These are phyloP conservation scores for Gentiana straminea DNA, from an alignment of 257 asterid genomes.

Conservation along the genomic window DNA sequence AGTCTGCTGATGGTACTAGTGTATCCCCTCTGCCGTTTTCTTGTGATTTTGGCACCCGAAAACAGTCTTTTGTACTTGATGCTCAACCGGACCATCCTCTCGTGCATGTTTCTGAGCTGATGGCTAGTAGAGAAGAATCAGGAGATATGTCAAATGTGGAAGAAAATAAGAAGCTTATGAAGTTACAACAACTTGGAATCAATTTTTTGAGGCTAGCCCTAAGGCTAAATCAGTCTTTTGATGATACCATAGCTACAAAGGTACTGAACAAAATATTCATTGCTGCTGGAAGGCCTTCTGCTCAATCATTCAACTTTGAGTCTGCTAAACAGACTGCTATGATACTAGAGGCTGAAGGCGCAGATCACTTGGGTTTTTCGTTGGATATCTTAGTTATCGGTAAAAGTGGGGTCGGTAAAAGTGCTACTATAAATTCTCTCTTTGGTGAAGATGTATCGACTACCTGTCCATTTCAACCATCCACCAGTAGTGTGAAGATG, in stretches of 20 bases:
- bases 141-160: slow-evolving; percentile 20
- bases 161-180: slow-evolving; percentile 34
- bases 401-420: slow-evolving; percentile 90
- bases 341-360: slow-evolving; percentile 34
- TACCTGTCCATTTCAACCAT: slow-evolving; percentile 57
- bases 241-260: slow-evolving; percentile 36
- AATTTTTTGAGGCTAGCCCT: slow-evolving; percentile 41
- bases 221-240: slow-evolving; percentile 32
- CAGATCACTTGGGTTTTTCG: slow-evolving; percentile 19
- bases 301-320: slow-evolving; percentile 24
- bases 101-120: slow-evolving; percentile 1
- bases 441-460: slow-evolving; percentile 42
- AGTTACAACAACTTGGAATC: slow-evolving; percentile 27
- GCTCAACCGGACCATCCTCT: slow-evolving; percentile 11
- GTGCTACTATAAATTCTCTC: slow-evolving; percentile 84
- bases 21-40: slow-evolving; percentile 9
- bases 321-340: slow-evolving; percentile 23
- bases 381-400: slow-evolving; percentile 64
- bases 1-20: slow-evolving; percentile 20
- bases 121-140: slow-evolving; percentile 14
- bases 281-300: slow-evolving; percentile 26
- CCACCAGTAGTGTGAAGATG: slow-evolving; percentile 43
- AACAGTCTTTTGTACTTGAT: slow-evolving; percentile 15
- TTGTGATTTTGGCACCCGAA: slow-evolving; percentile 13
- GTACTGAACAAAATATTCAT: slow-evolving; percentile 30